A percentile compares a stretch with the other conserved stretches of the same genome.
Evolutionary conservation across 768 basidiomycete species (phyloP).

Genomic region (Crucibulum laeve): DNA sequence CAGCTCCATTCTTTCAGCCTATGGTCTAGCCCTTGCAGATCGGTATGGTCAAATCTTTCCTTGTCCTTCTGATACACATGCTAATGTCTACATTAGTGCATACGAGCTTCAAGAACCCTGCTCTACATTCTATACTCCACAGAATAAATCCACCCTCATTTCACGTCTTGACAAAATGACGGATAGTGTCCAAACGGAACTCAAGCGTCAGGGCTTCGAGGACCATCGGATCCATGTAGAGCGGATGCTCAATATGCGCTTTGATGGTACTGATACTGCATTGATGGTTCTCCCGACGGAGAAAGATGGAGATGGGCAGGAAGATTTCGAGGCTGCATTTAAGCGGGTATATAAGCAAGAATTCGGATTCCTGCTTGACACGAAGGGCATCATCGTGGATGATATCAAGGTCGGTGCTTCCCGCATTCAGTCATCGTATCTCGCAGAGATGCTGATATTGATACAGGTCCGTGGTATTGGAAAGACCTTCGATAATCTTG

Average conservation of each 20-base stretch:
- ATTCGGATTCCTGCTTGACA: slow-evolving; percentile 89
- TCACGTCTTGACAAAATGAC: slow-evolving; percentile 69
- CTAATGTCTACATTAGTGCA: slow-evolving; percentile 41
- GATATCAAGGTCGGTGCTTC: slow-evolving; percentile 68
- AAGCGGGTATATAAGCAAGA: slow-evolving; percentile 76
- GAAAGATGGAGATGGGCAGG: slow-evolving; percentile 44
- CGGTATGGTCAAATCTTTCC: slow-evolving; percentile 25
- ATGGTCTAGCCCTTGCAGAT: slow-evolving; percentile 90
- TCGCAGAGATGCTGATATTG: neutral
- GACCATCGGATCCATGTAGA: slow-evolving; percentile 69
- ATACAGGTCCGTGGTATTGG: slow-evolving; percentile 81
- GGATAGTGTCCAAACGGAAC: slow-evolving; percentile 55
- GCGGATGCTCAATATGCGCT: slow-evolving; percentile 87
- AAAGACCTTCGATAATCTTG: slow-evolving; percentile 81
- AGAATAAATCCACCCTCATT: slow-evolving; percentile 50
- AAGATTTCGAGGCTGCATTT: slow-evolving; percentile 81
- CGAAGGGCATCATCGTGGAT: slow-evolving; percentile 81
- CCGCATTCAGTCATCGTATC: neutral
- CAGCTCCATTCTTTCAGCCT: slow-evolving; percentile 90
- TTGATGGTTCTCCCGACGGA: slow-evolving; percentile 72
- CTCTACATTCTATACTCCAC: slow-evolving; percentile 69
- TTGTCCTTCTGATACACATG: neutral
- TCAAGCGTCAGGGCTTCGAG: slow-evolving; percentile 80
- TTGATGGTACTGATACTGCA: slow-evolving; percentile 90
- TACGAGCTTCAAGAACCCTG: slow-evolving; percentile 88